Conservation (phyloP, 192 early-diverging fungal species). For the Linnemannia hyalina region DNA sequence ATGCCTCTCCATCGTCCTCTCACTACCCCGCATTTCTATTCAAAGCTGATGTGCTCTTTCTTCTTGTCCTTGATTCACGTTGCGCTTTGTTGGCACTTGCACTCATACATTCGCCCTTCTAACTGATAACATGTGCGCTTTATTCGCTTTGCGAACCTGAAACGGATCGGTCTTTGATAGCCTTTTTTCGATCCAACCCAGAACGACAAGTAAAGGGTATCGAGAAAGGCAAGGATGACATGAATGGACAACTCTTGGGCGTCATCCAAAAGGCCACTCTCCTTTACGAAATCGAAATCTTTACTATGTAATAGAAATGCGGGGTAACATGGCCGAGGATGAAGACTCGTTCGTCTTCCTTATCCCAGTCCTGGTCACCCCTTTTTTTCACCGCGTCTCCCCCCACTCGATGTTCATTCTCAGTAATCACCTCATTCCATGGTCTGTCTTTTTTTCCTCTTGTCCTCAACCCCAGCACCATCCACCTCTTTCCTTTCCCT, state of each 20-base stretch:
- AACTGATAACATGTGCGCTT: too few species aligned
- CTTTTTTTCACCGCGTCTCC: not conserved
- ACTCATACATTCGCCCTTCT: too few species aligned
- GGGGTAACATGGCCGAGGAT: not conserved
- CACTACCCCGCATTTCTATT: constrained; percentile 26
- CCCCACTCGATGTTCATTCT: not conserved
- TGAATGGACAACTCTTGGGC: too few species aligned
- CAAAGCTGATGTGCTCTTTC: not conserved
- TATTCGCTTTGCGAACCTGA: too few species aligned
- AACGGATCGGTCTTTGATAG: too few species aligned
- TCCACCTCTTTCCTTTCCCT: not conserved
- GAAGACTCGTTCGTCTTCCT: too few species aligned
- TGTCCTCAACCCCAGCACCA: constrained; percentile 22
- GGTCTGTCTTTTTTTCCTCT: not conserved
- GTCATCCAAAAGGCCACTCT: too few species aligned
- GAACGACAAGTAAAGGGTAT: too few species aligned
- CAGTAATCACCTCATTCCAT: not conserved
- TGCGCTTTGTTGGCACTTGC: not conserved
- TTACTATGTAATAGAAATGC: constrained; percentile 4
- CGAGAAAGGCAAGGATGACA: too few species aligned
- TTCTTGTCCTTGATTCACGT: not conserved
- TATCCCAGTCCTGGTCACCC: too few species aligned
- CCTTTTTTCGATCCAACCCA: too few species aligned
- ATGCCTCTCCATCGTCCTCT: not conserved
- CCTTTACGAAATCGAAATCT: too few species aligned